A percentile compares a stretch with the other conserved stretches of the same genome.
Evolutionary conservation across 2,329 filamentous ascomycete genomes (phyloP).

Genomic region (Metarhizium brunneum): DNA sequence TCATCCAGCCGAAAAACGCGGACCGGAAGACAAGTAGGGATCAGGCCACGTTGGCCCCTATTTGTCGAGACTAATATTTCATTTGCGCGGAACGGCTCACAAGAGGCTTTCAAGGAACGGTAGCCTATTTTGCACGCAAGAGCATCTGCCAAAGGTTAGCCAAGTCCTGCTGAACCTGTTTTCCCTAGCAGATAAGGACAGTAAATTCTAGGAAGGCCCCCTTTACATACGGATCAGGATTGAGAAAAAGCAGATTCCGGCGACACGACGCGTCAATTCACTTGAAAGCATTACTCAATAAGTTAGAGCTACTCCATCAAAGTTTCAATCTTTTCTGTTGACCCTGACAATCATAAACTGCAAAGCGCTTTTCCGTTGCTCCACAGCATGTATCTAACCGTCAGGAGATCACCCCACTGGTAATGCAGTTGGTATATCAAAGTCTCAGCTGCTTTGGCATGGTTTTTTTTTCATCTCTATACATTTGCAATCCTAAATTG

Average conservation of each 20-base stretch:
- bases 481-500: background rate
- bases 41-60: background rate
- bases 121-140: background rate
- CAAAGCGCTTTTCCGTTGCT: background rate
- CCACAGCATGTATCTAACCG: background rate
- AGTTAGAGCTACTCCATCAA: background rate
- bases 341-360: background rate
- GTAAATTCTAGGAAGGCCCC: background rate
- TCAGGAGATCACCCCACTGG: background rate
- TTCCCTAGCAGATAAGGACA: background rate
- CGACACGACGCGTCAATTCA: background rate
- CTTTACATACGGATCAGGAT: background rate
- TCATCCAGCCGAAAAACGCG: constrained; percentile 4
- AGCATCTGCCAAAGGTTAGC: background rate
- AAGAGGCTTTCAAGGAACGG: background rate
- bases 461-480: background rate
- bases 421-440: background rate
- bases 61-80: background rate
- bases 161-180: background rate
- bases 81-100: background rate
- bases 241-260: background rate
- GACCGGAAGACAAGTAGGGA: background rate
- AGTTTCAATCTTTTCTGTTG: background rate
- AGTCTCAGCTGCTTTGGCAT: background rate
- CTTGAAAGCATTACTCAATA: background rate